phyloP scores from a whole-genome alignment of 2,329 filamentous ascomycete species.

The Bipolaris victoriae region DNA sequence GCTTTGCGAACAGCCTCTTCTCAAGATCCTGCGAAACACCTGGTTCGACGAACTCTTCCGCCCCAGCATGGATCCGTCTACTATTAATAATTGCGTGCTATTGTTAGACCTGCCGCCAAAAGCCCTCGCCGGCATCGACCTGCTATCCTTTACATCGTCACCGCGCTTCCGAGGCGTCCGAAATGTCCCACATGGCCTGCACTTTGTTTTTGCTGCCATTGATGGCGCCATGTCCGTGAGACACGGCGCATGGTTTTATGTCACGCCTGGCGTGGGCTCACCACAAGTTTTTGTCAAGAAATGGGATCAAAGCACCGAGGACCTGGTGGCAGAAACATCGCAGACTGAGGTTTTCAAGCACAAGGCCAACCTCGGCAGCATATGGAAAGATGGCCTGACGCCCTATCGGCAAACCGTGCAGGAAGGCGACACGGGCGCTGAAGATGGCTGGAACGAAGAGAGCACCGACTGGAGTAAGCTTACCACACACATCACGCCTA shows the following conservation, averaged over 20 bases:
- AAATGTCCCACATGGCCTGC: constrained; percentile 63
- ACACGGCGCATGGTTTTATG: constrained; percentile 67
- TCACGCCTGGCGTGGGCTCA: constrained; percentile 50
- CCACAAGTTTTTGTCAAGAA: constrained; percentile 60
- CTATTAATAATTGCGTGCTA: constrained; percentile 47
- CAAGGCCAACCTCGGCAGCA: constrained; percentile 61
- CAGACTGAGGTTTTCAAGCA: constrained; percentile 54
- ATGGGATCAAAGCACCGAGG: constrained; percentile 60
- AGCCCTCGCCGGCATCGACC: constrained; percentile 61
- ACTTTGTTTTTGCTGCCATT: constrained; percentile 67
- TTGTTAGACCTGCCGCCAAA: constrained; percentile 54
- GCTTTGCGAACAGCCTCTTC: constrained; percentile 24
- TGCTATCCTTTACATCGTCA: constrained; percentile 67
- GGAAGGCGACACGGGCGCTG: constrained; percentile 33
- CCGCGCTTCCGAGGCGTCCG: constrained; percentile 67
- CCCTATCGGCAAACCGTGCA: constrained; percentile 55
- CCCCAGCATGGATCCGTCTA: constrained; percentile 44
- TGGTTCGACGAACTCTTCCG: constrained; percentile 44
- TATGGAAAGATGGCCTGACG: constrained; percentile 61
- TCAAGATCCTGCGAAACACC: constrained; percentile 46
- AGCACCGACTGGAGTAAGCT: constrained; percentile 60
- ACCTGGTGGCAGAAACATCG: constrained; percentile 52
- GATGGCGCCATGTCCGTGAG: constrained; percentile 65
- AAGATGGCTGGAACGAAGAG: constrained; percentile 50
- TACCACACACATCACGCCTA: constrained; percentile 58